Evolutionary conservation across 495 filamentous ascomycete genomes (phyloP), one percentile per base, ranked within the genome.

Genomic region (Opeltia flavorubescens): DNA sequence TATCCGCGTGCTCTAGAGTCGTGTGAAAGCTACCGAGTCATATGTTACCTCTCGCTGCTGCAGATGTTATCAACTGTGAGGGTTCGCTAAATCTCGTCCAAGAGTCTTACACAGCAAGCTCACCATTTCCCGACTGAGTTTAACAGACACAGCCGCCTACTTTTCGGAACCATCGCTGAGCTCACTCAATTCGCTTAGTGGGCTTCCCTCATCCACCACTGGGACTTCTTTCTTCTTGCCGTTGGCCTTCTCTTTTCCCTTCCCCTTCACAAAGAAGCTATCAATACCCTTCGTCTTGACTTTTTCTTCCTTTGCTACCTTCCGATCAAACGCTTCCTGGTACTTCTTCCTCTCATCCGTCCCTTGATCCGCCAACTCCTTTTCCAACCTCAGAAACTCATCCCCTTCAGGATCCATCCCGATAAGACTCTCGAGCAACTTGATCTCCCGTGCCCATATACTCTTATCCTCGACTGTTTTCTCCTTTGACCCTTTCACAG

Each of bases 361-460:
- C 9, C 91, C 91, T 55, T 79, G 63, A 43, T 76, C 76, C n/a
- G 78, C 65, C 39, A 94, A 62, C 8, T 74, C 64, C 36, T 64
- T 54, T 51, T 89, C 85, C 30, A 84, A 60, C 4, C 61, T 60
- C 47, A 63, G 59, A 57, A 95, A 95, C 54, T 82, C 76, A 24
- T 74, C 69, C 23, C 75, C 69, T 9, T 87, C 80, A 2, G 70
- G 62, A 60, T 91, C 78, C 72, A 83, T 83, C 15, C 81, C 93
- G 48, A 95, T 85, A 40, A 98, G 61, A 12, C 78, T 78, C 62
- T 98, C 91, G 4, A 98, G 71, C 42, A 95, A 62, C 60, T 94
- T 93, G 53, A 91, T 88, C 63, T 93, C 86, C 39, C 77, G 69
- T 2, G 85, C 84, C 86, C 86, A 91, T 7, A 87, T 70, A 25